phyloP scores from a whole-genome alignment of 1,284 basidiomycete species.

The Irpex sp. region DNA sequence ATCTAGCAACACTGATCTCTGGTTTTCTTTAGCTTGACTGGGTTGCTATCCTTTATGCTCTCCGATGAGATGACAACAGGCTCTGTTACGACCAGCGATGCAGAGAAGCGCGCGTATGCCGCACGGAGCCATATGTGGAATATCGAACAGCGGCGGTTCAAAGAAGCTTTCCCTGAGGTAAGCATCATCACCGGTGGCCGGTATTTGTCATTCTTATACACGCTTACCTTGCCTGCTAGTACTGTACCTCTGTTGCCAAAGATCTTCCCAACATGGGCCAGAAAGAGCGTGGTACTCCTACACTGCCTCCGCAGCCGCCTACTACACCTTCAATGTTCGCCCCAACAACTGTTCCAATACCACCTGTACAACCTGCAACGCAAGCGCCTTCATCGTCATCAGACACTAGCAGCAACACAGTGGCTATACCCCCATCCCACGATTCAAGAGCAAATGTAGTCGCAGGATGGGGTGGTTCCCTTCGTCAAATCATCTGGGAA shows the following conservation, averaged over 20 bases:
- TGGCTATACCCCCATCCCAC: conserved; percentile 10
- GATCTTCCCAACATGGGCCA: conserved; percentile 89
- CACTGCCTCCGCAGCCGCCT: conserved; percentile 3
- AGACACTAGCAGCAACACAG: conserved; percentile 7
- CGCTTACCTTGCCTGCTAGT: conserved; percentile 39
- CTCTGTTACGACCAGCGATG: conserved; percentile 77
- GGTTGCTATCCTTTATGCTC: conserved; percentile 93
- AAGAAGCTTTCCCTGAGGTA: conserved; percentile 83
- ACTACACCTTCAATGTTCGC: background rate
- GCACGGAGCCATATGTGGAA: conserved; percentile 85
- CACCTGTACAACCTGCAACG: conserved; percentile 1
- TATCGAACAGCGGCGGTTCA: conserved; percentile 74
- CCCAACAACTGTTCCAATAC: background rate
- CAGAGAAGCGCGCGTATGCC: conserved; percentile 78
- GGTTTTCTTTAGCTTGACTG: conserved; percentile 69
- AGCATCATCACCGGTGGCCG: conserved; percentile 26
- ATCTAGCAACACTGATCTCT: conserved; percentile 14
- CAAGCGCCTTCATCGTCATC: conserved; percentile 1
- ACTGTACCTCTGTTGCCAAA: conserved; percentile 60
- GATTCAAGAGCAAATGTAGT: conserved; percentile 12
- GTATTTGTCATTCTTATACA: background rate
- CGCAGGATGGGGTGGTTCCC: conserved; percentile 46
- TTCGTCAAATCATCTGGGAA: conserved; percentile 70
- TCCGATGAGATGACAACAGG: conserved; percentile 97
- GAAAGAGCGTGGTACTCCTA: conserved; percentile 49